phyloP scores from a whole-genome alignment of 305 asterid genomes.

The Coffea humblotiana region DNA sequence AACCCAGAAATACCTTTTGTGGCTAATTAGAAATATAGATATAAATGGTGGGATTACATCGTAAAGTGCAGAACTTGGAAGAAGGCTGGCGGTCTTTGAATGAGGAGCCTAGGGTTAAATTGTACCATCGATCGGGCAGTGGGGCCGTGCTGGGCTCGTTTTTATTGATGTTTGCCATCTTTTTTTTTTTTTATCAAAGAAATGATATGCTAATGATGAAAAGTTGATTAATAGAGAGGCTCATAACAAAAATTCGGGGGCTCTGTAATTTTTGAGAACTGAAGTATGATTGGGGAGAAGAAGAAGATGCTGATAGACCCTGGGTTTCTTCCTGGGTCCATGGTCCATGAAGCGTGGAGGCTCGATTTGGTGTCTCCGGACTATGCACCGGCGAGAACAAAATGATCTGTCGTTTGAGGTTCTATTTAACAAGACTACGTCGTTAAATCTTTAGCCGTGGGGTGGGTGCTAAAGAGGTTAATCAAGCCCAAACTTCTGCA shows the following conservation, averaged over 20 bases:
- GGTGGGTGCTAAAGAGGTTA: no score
- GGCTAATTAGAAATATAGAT: not conserved
- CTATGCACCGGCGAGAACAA: no score
- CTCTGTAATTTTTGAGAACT: not conserved
- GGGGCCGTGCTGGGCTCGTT: slow-evolving; percentile 84
- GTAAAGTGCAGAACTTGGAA: slow-evolving; percentile 93
- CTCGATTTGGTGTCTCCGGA: not conserved
- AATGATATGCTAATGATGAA: no score
- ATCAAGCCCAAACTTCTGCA: no score
- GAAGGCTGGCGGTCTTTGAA: slow-evolving; percentile 73
- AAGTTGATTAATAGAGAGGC: not conserved
- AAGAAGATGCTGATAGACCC: not conserved
- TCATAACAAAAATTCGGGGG: not conserved
- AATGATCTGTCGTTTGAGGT: no score
- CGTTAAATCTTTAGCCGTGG: no score
- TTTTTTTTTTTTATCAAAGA: not conserved
- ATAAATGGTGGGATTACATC: slow-evolving; percentile 45
- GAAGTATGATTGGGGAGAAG: not conserved
- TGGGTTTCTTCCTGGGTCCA: not conserved
- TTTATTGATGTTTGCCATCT: slow-evolving; percentile 62
- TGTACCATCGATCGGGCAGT: slow-evolving; percentile 82
- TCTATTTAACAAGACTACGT: no score
- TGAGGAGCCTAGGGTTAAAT: slow-evolving; percentile 80
- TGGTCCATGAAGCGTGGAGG: not conserved
- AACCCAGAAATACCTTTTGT: not conserved